Evolutionary conservation across 495 filamentous ascomycete genomes (phyloP), one percentile per base, ranked within the genome.

Genomic region (Pyrenula aspistea): DNA sequence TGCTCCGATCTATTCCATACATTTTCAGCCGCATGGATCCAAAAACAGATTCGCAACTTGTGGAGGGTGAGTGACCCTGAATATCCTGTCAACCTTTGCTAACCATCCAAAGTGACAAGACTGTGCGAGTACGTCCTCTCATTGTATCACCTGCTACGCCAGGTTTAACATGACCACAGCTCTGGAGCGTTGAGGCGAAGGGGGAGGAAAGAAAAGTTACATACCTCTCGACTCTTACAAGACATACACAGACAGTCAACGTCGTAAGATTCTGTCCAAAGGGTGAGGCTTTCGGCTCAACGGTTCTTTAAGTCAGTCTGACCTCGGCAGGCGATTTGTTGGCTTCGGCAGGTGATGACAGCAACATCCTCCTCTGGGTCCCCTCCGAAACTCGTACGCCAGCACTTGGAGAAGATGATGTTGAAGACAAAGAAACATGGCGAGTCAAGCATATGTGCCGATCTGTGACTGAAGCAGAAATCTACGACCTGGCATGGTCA

Each of bases 401-500:
- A 23, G 73, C 72, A 22, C 87, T 95, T 61, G 92, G 91, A 48
- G 85, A 89, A 67, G 91, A 96, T 60, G 81, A 79, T 11, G 74
- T 86, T 47, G 93, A 96, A 60, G 94, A 97, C 64, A 96, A 96
- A 68, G 93, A 99, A 70, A 87, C 86, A 57, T 99, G 93, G 93
- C 80, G 93, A 51, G 83, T 92, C 53, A 98, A 93, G 71, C 89
- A 95, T 65, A 97, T 97, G 93, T 96, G 88, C 67, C 83, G 94
- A 51, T 94, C 90, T 15, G 83, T 84, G 23, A 78, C 80, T 49
- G 91, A 89, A 0, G 86, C 88, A 0, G 93, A 97, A 67, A 97
- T 99, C 61, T 99, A 97, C 67, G 93, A 99, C 66, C 73, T 99
- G 57, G 93, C 93, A 48, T 99, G 93, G 93, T 96, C 93, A 22